A percentile compares a stretch with the other conserved stretches of the same genome.
phyloP scores from a whole-genome alignment of 805 yeast genomes.

The Zygosaccharomyces gambellarensis region DNA sequence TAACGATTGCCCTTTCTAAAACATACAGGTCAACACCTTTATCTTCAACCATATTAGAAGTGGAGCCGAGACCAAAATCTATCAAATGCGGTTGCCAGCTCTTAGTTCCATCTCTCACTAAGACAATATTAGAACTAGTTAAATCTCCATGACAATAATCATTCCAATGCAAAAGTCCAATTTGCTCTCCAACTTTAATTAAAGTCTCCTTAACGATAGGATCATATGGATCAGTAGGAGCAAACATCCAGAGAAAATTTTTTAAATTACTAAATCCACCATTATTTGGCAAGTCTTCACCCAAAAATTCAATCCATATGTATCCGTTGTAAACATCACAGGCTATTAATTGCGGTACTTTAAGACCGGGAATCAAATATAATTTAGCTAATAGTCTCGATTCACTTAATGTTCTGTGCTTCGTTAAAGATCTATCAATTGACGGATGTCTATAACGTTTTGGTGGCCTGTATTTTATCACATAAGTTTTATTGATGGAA shows the following conservation, averaged over 20 bases:
- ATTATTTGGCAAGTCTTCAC: slow-evolving; percentile 50
- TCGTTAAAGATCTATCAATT: slow-evolving; percentile 71
- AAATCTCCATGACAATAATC: slow-evolving; percentile 92
- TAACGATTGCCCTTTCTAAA: slow-evolving; percentile 80
- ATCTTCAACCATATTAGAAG: slow-evolving; percentile 74
- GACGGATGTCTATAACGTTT: slow-evolving; percentile 87
- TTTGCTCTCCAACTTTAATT: slow-evolving; percentile 54
- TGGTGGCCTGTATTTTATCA: slow-evolving; percentile 81
- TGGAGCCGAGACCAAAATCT: slow-evolving; percentile 87
- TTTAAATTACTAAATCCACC: slow-evolving; percentile 55
- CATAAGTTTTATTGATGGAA: slow-evolving; percentile 38
- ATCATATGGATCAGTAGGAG: slow-evolving; percentile 32
- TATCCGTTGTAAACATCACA: slow-evolving; percentile 75
- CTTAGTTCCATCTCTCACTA: slow-evolving; percentile 32
- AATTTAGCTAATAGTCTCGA: slow-evolving; percentile 68
- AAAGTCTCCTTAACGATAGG: slow-evolving; percentile 43
- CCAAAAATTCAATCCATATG: slow-evolving; percentile 83
- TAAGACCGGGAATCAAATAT: slow-evolving; percentile 42
- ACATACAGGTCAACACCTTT: slow-evolving; percentile 97
- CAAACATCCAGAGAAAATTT: slow-evolving; percentile 61
- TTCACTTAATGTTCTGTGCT: slow-evolving; percentile 78
- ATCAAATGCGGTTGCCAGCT: slow-evolving; percentile 56
- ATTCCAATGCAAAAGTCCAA: slow-evolving; percentile 66
- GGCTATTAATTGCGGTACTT: slow-evolving; percentile 68
- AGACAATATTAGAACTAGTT: slow-evolving; percentile 80